Conservation (phyloP, 2,329 filamentous ascomycete genomes). For the Curvularia eragrostidis region DNA sequence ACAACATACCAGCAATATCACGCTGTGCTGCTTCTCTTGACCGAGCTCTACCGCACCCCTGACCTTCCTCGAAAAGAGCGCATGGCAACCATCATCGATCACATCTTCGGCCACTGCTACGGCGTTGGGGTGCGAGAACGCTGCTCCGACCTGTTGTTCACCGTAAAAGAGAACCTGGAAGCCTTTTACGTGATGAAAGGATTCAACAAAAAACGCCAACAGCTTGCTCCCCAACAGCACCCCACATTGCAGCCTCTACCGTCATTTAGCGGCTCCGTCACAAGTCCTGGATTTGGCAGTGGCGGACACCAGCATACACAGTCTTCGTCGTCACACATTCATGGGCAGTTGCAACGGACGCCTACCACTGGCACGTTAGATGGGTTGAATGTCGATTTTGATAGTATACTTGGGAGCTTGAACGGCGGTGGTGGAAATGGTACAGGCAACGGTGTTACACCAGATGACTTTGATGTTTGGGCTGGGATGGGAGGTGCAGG, state of each 20-base stretch:
- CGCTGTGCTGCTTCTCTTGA: conserved; percentile 47
- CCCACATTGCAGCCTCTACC: conserved; percentile 37
- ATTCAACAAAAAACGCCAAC: conserved; percentile 39
- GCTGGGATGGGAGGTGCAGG: conserved; percentile 28
- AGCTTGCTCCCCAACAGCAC: conserved; percentile 35
- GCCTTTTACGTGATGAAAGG: conserved; percentile 50
- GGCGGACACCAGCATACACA: conserved; percentile 6
- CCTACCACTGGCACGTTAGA: conserved; percentile 32
- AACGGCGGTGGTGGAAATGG: conserved; percentile 23
- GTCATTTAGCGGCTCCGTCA: conserved; percentile 19
- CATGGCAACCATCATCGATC: conserved; percentile 50
- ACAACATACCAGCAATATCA: conserved; percentile 51
- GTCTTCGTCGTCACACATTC: conserved; percentile 15
- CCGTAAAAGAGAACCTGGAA: conserved; percentile 49
- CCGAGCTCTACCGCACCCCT: conserved; percentile 48
- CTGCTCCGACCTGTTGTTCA: conserved; percentile 46
- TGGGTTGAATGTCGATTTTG: conserved; percentile 43
- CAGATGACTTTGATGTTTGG: conserved; percentile 41
- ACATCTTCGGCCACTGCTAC: conserved; percentile 51
- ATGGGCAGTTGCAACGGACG: conserved; percentile 32
- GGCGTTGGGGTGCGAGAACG: conserved; percentile 46
- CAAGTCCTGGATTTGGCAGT: conserved; percentile 19
- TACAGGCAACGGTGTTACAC: background rate
- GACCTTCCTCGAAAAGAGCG: conserved; percentile 45
- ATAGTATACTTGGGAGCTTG: conserved; percentile 39